Percentiles rank a stretch among this genome's conserved stretches.
Evolutionary conservation across 148 eudicot species (phyloP).

Genomic region (Nepenthes gracilis): DNA sequence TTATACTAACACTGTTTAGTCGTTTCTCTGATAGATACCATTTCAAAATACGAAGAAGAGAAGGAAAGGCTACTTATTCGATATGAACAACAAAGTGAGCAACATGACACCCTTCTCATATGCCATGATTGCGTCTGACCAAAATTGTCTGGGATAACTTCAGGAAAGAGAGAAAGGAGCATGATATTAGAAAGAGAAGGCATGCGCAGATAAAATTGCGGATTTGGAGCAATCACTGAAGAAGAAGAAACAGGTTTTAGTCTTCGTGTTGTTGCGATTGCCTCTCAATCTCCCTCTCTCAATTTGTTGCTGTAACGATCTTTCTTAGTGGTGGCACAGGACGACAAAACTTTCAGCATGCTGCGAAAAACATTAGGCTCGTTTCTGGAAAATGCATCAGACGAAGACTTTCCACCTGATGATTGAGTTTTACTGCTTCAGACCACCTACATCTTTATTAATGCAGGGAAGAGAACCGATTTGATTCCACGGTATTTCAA

Average conservation of each 20-base stretch:
- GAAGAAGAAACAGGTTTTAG: slow-evolving; percentile 54
- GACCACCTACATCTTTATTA: no score
- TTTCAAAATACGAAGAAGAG: slow-evolving; percentile 79
- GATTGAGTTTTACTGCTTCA: neutral
- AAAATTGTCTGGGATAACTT: slow-evolving; percentile 4
- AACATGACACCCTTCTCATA: slow-evolving; percentile 3
- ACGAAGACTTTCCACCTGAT: slow-evolving; percentile 41
- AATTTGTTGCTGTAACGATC: neutral
- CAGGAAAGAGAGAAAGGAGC: slow-evolving; percentile 73
- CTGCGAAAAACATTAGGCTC: slow-evolving; percentile 71
- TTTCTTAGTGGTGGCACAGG: slow-evolving; percentile 24
- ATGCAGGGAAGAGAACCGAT: no score
- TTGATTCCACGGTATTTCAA: no score
- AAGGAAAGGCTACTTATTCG: slow-evolving; percentile 59
- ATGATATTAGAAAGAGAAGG: slow-evolving; percentile 49
- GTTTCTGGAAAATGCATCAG: slow-evolving; percentile 67
- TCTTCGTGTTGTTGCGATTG: neutral
- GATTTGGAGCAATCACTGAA: slow-evolving; percentile 57
- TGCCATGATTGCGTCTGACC: slow-evolving; percentile 1
- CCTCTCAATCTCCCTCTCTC: neutral
- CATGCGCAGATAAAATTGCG: slow-evolving; percentile 35
- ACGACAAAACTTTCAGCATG: slow-evolving; percentile 73
- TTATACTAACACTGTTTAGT: neutral
- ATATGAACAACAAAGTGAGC: slow-evolving; percentile 81
- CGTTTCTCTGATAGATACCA: slow-evolving; percentile 33